Conservation (phyloP, 345 rosid species). For the Camelina neglecta region DNA sequence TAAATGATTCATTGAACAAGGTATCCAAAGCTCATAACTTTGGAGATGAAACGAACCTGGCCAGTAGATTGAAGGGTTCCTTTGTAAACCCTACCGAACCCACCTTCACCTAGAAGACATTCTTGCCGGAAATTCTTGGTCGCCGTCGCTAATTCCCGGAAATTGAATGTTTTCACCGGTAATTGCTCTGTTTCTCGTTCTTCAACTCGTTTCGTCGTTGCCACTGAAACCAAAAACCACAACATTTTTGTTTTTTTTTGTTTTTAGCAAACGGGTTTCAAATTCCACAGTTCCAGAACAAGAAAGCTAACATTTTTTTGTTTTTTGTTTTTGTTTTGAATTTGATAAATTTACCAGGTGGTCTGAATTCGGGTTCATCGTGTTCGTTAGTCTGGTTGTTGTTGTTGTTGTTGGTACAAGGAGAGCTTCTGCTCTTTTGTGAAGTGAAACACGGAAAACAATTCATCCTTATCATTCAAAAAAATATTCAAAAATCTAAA, state of each 20-base stretch:
- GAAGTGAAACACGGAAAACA: slow-evolving; percentile 80
- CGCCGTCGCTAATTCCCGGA: slow-evolving; percentile 76
- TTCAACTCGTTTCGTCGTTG: slow-evolving; percentile 36
- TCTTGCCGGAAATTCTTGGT: slow-evolving; percentile 80
- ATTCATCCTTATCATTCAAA: slow-evolving; percentile 49
- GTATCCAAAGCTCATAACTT: not conserved
- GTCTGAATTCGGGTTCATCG: slow-evolving; percentile 26
- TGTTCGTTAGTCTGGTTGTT: slow-evolving; percentile 23
- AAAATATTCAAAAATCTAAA: not conserved
- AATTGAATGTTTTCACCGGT: slow-evolving; percentile 46
- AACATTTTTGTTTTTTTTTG: not conserved
- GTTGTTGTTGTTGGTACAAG: slow-evolving; percentile 22
- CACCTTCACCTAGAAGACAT: slow-evolving; percentile 78
- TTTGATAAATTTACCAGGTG: slow-evolving; percentile 28
- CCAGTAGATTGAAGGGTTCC: slow-evolving; percentile 65
- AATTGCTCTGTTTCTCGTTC: slow-evolving; percentile 17
- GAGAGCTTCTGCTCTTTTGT: slow-evolving; percentile 46
- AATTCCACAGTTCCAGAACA: not conserved
- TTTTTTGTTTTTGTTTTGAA: not conserved
- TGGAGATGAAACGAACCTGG: slow-evolving; percentile 52
- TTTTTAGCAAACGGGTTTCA: not conserved
- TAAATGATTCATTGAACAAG: not conserved
- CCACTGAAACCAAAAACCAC: slow-evolving; percentile 33
- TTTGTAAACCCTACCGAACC: slow-evolving; percentile 76
- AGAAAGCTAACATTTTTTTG: slow-evolving; percentile 15